Evolutionary conservation across 805 yeast genomes (phyloP), one percentile per base, ranked within the genome.

Genomic region (Ogataea polymorpha): DNA sequence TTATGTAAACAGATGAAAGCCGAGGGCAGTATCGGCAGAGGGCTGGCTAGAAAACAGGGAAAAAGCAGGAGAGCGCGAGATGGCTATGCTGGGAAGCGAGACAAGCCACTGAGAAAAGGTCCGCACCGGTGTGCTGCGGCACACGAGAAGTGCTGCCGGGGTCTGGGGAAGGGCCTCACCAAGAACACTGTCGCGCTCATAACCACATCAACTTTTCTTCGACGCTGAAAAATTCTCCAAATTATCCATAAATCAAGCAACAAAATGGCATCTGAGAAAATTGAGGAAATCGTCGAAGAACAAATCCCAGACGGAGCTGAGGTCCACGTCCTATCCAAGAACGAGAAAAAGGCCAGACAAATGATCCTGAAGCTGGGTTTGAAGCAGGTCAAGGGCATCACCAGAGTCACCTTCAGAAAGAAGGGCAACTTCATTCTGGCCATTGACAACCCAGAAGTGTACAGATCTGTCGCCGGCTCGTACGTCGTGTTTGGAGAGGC

Each of bases 401-500:
- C 86, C 66, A 86, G 98, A 74, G 98, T 93, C 63, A 89, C 96
- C 57, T 85, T 91, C 80, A 87, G 84, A 75, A 87, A 82, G 77
- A 82, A 86, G 74, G 89, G 90, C 68, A 86, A 87, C 80, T 79
- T 83, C 66, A 83, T 89, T 65, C 79, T 83, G 68, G 96, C 93
- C 64, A 86, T 91, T 72, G 93, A 87, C 67, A 67, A 71, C 56
- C 99, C 99, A 69, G 97, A 89, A 58, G 98, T 93, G 48, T 91
- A 75, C 95, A 87, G 78, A 72, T 82, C 96, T 50, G 77, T 82
- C 52, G 85, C 95, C 63, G 96, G 97, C 66, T 83, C 95, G 58
- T 93, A 86, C 77, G 82, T 91, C 59, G 97, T 91, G 56, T 90
- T 91, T 61, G 99, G 99, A 73, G 97, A 90, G 74, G 95, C 96